phyloP scores from a whole-genome alignment of 768 basidiomycete species.

The Podaxis sp. region DNA sequence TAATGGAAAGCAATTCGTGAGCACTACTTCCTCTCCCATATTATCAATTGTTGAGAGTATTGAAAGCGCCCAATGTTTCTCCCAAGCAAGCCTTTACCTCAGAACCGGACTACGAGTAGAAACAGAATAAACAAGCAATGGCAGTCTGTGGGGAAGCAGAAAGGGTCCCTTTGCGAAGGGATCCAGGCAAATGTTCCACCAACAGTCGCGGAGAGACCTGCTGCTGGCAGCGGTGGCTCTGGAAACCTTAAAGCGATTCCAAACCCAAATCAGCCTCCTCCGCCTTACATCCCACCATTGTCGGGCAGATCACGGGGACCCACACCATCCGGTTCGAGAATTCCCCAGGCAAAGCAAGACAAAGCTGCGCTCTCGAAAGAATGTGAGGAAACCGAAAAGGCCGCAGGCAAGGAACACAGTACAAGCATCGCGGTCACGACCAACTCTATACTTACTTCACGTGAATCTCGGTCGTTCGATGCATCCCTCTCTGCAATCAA shows the following conservation, averaged over 20 bases:
- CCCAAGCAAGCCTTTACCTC: conserved; percentile 3
- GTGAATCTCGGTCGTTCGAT: conserved; percentile 59
- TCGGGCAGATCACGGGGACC: conserved; percentile 11
- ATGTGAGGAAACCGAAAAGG: conserved; percentile 71
- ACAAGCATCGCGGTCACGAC: conserved; percentile 18
- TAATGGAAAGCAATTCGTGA: neutral
- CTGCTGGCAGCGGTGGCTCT: too few species aligned
- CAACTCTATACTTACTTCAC: conserved; percentile 48
- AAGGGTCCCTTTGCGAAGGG: conserved; percentile 59
- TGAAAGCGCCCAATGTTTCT: neutral
- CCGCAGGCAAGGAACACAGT: conserved; percentile 61
- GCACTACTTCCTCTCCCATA: neutral
- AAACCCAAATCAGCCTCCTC: conserved; percentile 20
- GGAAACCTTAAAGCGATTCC: neutral
- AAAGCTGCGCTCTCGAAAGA: conserved; percentile 60
- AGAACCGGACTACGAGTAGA: conserved; percentile 22
- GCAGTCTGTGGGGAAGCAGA: conserved; percentile 76
- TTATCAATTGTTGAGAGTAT: neutral
- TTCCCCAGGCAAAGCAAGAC: conserved; percentile 68
- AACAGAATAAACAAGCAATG: conserved; percentile 33
- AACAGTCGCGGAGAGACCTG: conserved; percentile 29
- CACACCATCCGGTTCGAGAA: conserved; percentile 19
- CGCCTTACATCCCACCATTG: conserved; percentile 18
- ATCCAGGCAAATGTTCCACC: conserved; percentile 66
- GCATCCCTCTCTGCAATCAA: conserved; percentile 27